Evolutionary conservation across 148 eudicot genomes (phyloP), one percentile per base, ranked within the genome.

Genomic region (Persicaria maculosa): DNA sequence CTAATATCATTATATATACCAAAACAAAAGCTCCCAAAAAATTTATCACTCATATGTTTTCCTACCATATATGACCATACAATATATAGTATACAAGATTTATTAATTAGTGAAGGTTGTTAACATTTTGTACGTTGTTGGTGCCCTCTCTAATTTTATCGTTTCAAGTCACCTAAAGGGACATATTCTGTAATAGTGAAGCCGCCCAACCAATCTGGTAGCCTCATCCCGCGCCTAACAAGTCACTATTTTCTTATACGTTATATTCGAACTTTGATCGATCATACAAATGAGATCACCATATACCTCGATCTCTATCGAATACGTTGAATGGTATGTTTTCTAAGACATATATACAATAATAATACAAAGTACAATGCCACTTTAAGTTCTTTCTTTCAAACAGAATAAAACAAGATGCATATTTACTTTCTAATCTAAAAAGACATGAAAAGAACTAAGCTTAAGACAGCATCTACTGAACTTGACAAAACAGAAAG

Each of bases 371-470:
- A 31, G 40, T 31, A 31, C 25, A 59, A 59, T 22, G 22, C 4
- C 15, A 59, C 10, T 9, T 31, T 22, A 22, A 22, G 0, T 22
- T 31, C 40, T 36, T 14, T 59, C 3, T 59, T 59, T 44, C 67
- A 59, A 59, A 40, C 67, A 59, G 67, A 59, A 59, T 22, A 25
- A 59, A 59, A 59, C 67, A 59, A 59, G 67, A 59, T 22, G 43
- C 15, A 59, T 25, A 22, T 9, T 59, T 59, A 20, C 43, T 59
- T 9, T 59, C 25, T 25, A 19, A 22, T 59, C 43, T 25, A 19
- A 59, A 25, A 52, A 52, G n/a, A 22, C 0, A 59, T 40, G 9
- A 59, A 6, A 12, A 22, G 43, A 59, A 40, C 0, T 59, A 59
- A 19, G 40, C 40, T 40, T 9, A 59, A 59, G 22, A 59, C 67